Conservation (phyloP, 768 basidiomycete species). For the Peribolospora kevripleyi region DNA sequence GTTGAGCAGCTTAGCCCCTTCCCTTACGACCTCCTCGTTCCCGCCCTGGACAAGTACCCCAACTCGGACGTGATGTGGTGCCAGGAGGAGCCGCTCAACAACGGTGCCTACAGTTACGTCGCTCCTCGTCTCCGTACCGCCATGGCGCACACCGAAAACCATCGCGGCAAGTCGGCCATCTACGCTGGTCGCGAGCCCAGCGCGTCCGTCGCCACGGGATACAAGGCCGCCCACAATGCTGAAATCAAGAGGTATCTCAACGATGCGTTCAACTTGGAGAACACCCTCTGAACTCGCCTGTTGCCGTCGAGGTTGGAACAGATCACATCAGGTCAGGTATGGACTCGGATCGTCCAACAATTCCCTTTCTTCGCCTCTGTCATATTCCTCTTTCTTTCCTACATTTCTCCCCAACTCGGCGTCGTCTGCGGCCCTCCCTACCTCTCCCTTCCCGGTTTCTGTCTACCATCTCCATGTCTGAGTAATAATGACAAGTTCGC, state of each 20-base stretch:
- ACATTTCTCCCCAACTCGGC: too few species aligned
- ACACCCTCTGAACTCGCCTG: too few species aligned
- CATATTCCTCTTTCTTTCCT: too few species aligned
- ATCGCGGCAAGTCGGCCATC: constrained; percentile 66
- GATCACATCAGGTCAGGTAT: too few species aligned
- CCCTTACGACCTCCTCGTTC: constrained; percentile 81
- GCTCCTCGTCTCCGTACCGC: constrained; percentile 70
- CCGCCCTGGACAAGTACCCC: constrained; percentile 87
- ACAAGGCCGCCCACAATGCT: constrained; percentile 59
- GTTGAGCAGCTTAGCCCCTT: constrained; percentile 90
- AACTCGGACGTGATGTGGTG: constrained; percentile 51
- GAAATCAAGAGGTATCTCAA: constrained; percentile 50
- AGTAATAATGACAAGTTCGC: too few species aligned
- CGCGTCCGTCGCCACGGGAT: constrained; percentile 61
- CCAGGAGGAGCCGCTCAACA: constrained; percentile 85
- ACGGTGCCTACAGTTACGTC: constrained; percentile 90
- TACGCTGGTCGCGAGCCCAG: constrained; percentile 86
- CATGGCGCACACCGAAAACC: constrained; percentile 67
- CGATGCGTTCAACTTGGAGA: constrained; percentile 18
- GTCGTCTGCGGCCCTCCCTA: too few species aligned
- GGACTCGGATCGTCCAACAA: too few species aligned
- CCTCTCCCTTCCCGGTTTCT: too few species aligned
- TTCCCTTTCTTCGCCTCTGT: too few species aligned
- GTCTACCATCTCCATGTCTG: too few species aligned
- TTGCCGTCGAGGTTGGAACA: too few species aligned